Conservation (phyloP, 495 filamentous ascomycete species). For the Umbilicaria muhlenbergii region DNA sequence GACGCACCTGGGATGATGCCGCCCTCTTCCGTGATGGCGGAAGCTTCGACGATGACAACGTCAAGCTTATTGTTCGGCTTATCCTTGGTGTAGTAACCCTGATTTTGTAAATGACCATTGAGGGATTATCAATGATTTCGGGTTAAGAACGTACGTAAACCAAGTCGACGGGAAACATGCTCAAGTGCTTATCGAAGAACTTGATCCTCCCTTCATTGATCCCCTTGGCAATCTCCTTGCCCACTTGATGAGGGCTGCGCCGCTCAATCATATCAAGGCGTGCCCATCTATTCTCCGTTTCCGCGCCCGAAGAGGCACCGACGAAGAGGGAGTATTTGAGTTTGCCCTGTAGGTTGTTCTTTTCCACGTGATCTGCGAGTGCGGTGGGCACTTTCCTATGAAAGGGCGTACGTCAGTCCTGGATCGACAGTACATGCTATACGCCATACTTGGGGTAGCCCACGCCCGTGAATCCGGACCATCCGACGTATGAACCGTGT, state of each 20-base stretch:
- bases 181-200: constrained; percentile 85
- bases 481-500: constrained; percentile 69
- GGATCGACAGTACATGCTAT: neutral
- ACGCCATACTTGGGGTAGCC: constrained; percentile 73
- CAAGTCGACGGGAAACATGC: constrained; percentile 83
- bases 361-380: constrained; percentile 78
- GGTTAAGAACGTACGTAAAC: constrained; percentile 46
- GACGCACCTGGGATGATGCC: constrained; percentile 81
- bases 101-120: constrained; percentile 1
- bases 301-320: constrained; percentile 73
- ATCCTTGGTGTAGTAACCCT: constrained; percentile 72
- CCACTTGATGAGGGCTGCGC: constrained; percentile 74
- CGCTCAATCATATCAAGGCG: constrained; percentile 77
- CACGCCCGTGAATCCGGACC: constrained; percentile 84
- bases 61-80: constrained; percentile 59
- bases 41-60: constrained; percentile 74
- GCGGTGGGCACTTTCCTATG: constrained; percentile 67
- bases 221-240: constrained; percentile 79
- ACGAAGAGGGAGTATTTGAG: constrained; percentile 78
- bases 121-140: neutral
- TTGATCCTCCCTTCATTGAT: constrained; percentile 82
- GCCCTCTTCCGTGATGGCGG: constrained; percentile 82
- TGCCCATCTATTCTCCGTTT: constrained; percentile 88
- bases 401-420: neutral
- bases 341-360: constrained; percentile 72